Conservation (phyloP, 2,329 filamentous ascomycete genomes). For the Xylariaceae sp. region DNA sequence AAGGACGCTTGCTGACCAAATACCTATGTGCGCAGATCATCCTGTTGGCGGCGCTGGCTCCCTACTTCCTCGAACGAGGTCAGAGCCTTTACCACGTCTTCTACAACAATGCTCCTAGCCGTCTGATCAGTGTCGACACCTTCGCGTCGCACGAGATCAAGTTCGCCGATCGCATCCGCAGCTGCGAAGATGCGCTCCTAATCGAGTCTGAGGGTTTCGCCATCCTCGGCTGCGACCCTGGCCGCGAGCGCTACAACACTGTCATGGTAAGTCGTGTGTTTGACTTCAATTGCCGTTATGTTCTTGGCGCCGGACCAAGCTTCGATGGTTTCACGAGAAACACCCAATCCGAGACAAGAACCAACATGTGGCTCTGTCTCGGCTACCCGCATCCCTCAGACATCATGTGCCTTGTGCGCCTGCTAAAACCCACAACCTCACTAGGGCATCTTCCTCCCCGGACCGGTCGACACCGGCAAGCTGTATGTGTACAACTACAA, state of each 20-base stretch:
- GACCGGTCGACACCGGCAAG: constrained; percentile 25
- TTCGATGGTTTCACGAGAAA: not conserved
- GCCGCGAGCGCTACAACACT: constrained; percentile 38
- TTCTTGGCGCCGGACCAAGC: too few relatives aligned
- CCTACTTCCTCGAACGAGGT: constrained; percentile 12
- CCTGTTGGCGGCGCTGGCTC: constrained; percentile 12
- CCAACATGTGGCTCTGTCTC: constrained; percentile 1
- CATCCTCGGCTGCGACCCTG: constrained; percentile 36
- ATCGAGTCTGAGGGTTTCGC: constrained; percentile 35
- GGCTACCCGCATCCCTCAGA: constrained; percentile 3
- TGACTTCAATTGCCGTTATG: not conserved
- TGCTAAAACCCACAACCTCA: constrained; percentile 1
- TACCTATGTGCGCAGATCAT: not conserved
- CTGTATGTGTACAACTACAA: constrained; percentile 38
- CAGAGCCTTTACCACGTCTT: constrained; percentile 12
- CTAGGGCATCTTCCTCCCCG: constrained; percentile 30
- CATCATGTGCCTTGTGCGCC: not conserved
- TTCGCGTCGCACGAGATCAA: constrained; percentile 30
- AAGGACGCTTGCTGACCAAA: not conserved
- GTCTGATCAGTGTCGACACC: constrained; percentile 28
- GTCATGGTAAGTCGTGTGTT: constrained; percentile 33
- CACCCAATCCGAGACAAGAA: not conserved
- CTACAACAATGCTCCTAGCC: constrained; percentile 29
- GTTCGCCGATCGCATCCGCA: constrained; percentile 36
- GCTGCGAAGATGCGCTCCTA: constrained; percentile 38